Evolutionary conservation across 2,329 filamentous ascomycete species (phyloP).

Genomic region (Scedosporium minutisporum): DNA sequence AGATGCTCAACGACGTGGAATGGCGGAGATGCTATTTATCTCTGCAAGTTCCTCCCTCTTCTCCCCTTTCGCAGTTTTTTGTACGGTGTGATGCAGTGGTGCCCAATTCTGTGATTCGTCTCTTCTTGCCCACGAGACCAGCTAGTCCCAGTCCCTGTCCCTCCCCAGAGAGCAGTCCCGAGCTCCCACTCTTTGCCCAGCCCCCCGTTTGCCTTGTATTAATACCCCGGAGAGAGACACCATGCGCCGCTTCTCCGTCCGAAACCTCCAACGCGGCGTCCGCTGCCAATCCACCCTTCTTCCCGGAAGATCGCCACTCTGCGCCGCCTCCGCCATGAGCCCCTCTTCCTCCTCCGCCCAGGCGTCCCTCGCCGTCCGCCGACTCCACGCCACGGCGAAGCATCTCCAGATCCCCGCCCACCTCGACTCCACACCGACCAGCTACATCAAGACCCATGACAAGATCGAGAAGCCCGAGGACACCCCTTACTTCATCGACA

Average conservation of each 20-base stretch:
- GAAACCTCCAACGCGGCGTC: not conserved
- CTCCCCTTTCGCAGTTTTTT: not conserved
- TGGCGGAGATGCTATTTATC: not conserved
- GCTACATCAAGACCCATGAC: constrained; percentile 63
- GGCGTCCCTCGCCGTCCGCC: constrained; percentile 31
- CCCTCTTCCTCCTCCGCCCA: constrained; percentile 9
- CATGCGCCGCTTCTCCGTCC: constrained; percentile 6
- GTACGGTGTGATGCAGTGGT: not conserved
- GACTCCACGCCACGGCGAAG: constrained; percentile 47
- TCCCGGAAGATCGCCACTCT: not conserved
- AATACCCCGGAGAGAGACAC: not conserved
- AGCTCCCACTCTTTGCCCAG: not conserved
- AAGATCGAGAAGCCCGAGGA: constrained; percentile 57
- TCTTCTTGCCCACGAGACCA: not conserved
- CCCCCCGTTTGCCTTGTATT: not conserved
- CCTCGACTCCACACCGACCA: constrained; percentile 44
- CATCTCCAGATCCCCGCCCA: constrained; percentile 43
- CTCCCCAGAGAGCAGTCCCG: not conserved
- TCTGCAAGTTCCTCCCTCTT: not conserved
- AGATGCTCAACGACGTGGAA: not conserved
- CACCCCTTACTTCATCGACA: constrained; percentile 76
- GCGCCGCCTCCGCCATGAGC: constrained; percentile 1
- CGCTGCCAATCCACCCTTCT: not conserved
- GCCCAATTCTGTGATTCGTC: constrained; percentile 4
- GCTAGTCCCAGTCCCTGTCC: not conserved